phyloP scores from a whole-genome alignment of 805 yeast genomes.

The Hanseniaspora singularis region DNA sequence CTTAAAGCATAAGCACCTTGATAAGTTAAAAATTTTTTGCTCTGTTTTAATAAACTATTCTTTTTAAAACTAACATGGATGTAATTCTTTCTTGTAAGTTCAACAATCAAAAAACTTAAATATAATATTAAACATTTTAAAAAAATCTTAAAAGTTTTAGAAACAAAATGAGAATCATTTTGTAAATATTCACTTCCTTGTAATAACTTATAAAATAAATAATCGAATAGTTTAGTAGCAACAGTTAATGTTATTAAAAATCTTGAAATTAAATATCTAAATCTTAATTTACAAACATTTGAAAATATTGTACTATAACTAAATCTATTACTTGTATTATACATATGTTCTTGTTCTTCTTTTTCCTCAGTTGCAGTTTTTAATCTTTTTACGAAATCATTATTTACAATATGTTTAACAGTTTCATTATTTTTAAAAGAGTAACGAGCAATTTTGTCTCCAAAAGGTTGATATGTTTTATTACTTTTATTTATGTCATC shows the following conservation, averaged over 20 bases:
- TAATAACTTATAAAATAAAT: neutral
- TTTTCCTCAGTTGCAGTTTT: neutral
- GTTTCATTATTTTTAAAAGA: slow-evolving; percentile 2
- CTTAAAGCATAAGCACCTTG: slow-evolving; percentile 4
- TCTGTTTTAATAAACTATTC: neutral
- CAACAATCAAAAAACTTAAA: slow-evolving; percentile 27
- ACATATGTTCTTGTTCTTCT: neutral
- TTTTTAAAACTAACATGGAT: slow-evolving; percentile 29
- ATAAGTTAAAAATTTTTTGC: neutral
- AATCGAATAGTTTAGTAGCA: neutral
- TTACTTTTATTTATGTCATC: neutral
- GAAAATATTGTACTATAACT: slow-evolving; percentile 32
- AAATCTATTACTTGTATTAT: slow-evolving; percentile 18
- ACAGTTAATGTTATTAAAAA: slow-evolving; percentile 26
- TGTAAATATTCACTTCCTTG: no score
- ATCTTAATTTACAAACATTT: slow-evolving; percentile 33
- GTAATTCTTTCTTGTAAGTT: slow-evolving; percentile 32
- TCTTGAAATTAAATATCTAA: slow-evolving; percentile 31
- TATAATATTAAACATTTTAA: slow-evolving; percentile 18
- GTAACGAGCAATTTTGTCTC: neutral
- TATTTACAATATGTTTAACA: slow-evolving; percentile 6
- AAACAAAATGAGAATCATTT: neutral
- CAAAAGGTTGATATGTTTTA: neutral
- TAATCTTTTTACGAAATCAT: neutral
- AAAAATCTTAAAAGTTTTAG: neutral